Percentiles rank a stretch among this genome's conserved stretches.
phyloP scores from a whole-genome alignment of 768 basidiomycete species.

The Agrocybe pediades region DNA sequence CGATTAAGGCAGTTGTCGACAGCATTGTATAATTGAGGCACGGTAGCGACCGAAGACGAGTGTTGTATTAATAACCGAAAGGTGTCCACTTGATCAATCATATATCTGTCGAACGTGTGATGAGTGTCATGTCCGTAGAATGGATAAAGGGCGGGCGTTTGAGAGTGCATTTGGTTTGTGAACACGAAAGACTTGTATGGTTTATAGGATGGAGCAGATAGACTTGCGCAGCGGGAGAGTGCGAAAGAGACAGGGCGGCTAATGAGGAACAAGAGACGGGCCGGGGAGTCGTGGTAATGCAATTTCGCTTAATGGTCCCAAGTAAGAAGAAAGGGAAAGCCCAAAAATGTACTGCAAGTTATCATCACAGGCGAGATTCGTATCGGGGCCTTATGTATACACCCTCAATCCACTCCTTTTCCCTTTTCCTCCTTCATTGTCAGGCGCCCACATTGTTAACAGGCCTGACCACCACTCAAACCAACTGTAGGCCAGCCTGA shows the following conservation, averaged over 20 bases:
- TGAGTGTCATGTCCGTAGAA: background rate
- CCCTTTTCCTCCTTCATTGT: slow-evolving; percentile 1
- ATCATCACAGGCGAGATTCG: background rate
- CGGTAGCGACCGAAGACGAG: background rate
- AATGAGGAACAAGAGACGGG: slow-evolving; percentile 7
- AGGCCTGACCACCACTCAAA: slow-evolving; percentile 17
- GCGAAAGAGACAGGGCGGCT: background rate
- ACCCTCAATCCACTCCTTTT: background rate
- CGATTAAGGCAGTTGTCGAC: slow-evolving; percentile 47
- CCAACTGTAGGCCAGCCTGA: slow-evolving; percentile 13
- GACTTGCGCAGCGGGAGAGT: background rate
- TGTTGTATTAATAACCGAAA: background rate
- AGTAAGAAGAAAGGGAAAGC: slow-evolving; percentile 13
- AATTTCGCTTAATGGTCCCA: slow-evolving; percentile 7
- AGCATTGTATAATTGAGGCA: too few species aligned
- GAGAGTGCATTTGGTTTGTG: background rate
- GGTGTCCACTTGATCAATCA: background rate
- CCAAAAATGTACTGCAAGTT: too few species aligned
- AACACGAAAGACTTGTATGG: background rate
- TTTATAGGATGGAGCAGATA: background rate
- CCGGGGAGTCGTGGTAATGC: slow-evolving; percentile 6
- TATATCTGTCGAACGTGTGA: background rate
- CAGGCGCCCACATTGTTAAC: slow-evolving; percentile 14
- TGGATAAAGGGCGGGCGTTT: background rate
- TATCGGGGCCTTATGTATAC: background rate